phyloP scores from a whole-genome alignment of 139 green algal species.

The Chlorella sp. region DNA sequence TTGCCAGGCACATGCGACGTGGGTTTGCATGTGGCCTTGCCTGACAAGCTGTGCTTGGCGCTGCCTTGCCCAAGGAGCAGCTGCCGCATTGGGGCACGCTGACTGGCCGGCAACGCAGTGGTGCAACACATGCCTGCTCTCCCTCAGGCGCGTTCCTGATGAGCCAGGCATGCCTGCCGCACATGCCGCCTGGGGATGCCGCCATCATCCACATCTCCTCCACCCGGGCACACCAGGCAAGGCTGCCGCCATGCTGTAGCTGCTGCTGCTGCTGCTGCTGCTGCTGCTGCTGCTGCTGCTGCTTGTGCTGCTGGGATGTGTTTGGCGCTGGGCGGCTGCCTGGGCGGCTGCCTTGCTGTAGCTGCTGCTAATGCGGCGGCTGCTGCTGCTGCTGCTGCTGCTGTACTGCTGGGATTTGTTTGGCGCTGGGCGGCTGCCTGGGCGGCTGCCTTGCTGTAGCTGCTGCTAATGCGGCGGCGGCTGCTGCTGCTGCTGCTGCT shows the following conservation, averaged over 20 bases:
- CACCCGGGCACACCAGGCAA: conserved; percentile 46
- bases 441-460: background rate
- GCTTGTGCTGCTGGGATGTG: background rate
- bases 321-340: background rate
- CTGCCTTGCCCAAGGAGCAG: too few species aligned
- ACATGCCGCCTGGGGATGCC: conserved; percentile 42
- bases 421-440: background rate
- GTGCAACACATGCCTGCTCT: background rate
- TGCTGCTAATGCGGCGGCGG: too few species aligned
- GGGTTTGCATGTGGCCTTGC: too few species aligned
- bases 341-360: background rate
- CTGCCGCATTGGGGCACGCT: background rate
- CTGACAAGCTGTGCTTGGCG: too few species aligned
- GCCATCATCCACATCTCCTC: conserved; percentile 62
- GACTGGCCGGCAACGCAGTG: background rate
- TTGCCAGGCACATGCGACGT: background rate
- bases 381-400: too few species aligned
- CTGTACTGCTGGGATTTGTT: background rate
- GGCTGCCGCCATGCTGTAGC: background rate
- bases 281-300: too few species aligned
- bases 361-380: too few species aligned
- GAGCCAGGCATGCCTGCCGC: conserved; percentile 43
- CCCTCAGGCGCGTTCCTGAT: conserved; percentile 59
- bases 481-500: too few species aligned
- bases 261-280: too few species aligned